Percentiles rank a stretch among this genome's conserved stretches.
Conservation (phyloP, 352 stramenopile genomes). For the Aphanomyces astaci region DNA sequence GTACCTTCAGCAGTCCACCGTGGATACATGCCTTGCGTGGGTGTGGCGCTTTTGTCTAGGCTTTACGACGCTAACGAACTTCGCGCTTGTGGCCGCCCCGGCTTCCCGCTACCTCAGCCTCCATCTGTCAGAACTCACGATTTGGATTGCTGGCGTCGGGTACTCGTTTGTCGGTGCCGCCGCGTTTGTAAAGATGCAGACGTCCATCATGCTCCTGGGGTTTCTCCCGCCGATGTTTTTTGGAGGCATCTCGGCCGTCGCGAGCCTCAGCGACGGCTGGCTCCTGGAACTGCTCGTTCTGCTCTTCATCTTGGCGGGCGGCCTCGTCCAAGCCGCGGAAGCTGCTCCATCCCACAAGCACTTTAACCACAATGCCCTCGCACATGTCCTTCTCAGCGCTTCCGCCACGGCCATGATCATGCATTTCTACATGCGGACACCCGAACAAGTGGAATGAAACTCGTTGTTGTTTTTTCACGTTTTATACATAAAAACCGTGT, state of each 20-base stretch:
- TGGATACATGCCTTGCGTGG: conserved; percentile 64
- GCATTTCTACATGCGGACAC: conserved; percentile 33
- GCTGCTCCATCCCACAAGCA: conserved; percentile 72
- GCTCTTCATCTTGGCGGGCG: conserved; percentile 62
- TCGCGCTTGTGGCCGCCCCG: conserved; percentile 67
- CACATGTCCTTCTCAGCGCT: conserved; percentile 75
- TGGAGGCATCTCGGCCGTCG: conserved; percentile 58
- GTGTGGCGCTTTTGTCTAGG: conserved; percentile 77
- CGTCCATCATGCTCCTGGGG: conserved; percentile 70
- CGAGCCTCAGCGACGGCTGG: conserved; percentile 75
- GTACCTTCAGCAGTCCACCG: conserved; percentile 52
- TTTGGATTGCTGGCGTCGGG: conserved; percentile 46
- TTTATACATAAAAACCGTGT: background rate
- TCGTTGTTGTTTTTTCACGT: background rate
- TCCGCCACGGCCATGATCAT: conserved; percentile 79
- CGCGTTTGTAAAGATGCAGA: conserved; percentile 77
- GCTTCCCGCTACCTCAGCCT: conserved; percentile 66
- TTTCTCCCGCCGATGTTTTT: conserved; percentile 80
- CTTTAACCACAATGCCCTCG: conserved; percentile 86
- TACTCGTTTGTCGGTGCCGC: conserved; percentile 70
- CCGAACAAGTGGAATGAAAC: background rate
- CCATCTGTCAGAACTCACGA: conserved; percentile 69
- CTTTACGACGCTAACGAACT: conserved; percentile 79
- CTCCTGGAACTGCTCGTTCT: conserved; percentile 80
- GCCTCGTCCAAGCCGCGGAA: conserved; percentile 72